These are phyloP conservation scores for Daldinia bambusicola DNA, from an alignment of 495 filamentous ascomycete species.

Conservation along the genomic window DNA sequence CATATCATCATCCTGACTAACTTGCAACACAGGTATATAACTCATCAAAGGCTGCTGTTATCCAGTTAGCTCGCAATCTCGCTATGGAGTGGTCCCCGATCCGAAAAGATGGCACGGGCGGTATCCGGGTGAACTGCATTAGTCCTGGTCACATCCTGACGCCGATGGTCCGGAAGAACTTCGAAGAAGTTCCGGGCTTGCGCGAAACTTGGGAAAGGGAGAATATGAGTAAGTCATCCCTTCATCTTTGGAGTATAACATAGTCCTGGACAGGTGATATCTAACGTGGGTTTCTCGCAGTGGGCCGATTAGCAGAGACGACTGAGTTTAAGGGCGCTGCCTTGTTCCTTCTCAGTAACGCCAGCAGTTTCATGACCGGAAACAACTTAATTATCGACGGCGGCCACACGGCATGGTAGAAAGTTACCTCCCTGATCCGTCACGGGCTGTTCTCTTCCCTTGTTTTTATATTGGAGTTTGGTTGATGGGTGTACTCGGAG, in stretches of 20 bases:
- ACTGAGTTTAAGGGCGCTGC: slow-evolving; percentile 75
- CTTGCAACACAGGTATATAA: slow-evolving; percentile 64
- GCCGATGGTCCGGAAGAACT: slow-evolving; percentile 75
- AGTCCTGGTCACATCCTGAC: slow-evolving; percentile 78
- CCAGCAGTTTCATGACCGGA: slow-evolving; percentile 78
- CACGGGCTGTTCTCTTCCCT: background rate
- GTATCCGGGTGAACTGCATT: slow-evolving; percentile 74
- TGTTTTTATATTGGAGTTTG: slow-evolving; percentile 24
- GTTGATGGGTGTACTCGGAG: slow-evolving; percentile 2
- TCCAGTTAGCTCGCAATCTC: slow-evolving; percentile 70
- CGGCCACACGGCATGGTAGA: slow-evolving; percentile 63
- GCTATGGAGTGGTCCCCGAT: slow-evolving; percentile 72
- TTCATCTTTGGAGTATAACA: background rate
- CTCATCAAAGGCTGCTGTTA: slow-evolving; percentile 74
- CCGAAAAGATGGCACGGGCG: slow-evolving; percentile 54
- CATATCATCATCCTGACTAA: background rate
- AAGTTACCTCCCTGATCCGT: background rate
- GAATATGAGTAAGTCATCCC: slow-evolving; percentile 65
- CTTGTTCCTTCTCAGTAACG: slow-evolving; percentile 66
- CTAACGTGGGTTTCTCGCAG: slow-evolving; percentile 26
- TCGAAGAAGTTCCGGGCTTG: slow-evolving; percentile 69
- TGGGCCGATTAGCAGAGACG: slow-evolving; percentile 69
- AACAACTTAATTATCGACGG: slow-evolving; percentile 69
- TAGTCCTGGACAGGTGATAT: background rate
- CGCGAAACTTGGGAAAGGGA: slow-evolving; percentile 70